phyloP scores from a whole-genome alignment of 2,329 filamentous ascomycete species.

The Chlorencoelia australis region DNA sequence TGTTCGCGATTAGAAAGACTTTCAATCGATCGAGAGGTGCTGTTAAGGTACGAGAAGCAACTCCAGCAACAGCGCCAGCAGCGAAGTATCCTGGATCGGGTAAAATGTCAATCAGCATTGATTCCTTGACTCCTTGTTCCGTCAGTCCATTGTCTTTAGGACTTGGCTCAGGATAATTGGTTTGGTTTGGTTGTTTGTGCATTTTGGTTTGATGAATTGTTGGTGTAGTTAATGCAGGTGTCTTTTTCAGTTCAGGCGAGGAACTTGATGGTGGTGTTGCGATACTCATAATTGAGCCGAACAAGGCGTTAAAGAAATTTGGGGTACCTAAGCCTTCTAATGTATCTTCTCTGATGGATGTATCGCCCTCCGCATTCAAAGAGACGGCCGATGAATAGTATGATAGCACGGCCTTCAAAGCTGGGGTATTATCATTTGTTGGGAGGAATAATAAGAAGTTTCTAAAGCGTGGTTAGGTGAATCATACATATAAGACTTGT shows the following conservation, averaged over 20 bases:
- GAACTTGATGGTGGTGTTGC: slow-evolving; percentile 33
- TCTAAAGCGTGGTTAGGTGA: slow-evolving; percentile 34
- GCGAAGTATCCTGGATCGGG: slow-evolving; percentile 91
- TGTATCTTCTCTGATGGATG: slow-evolving; percentile 80
- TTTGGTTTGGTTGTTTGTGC: slow-evolving; percentile 11
- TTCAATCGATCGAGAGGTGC: slow-evolving; percentile 94
- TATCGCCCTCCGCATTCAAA: slow-evolving; percentile 89
- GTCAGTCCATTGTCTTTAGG: slow-evolving; percentile 5
- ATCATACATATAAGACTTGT: too few species aligned
- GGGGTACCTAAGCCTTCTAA: slow-evolving; percentile 90
- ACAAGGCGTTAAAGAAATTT: slow-evolving; percentile 62
- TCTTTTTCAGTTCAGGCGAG: slow-evolving; percentile 6
- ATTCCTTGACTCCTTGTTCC: slow-evolving; percentile 12
- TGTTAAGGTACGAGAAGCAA: slow-evolving; percentile 88
- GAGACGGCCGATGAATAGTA: slow-evolving; percentile 87
- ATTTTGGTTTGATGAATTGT: slow-evolving; percentile 5
- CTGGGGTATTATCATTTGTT: slow-evolving; percentile 50
- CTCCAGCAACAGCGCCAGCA: slow-evolving; percentile 88
- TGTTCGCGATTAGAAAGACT: slow-evolving; percentile 94
- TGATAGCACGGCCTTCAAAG: slow-evolving; percentile 72
- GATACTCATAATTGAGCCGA: slow-evolving; percentile 65
- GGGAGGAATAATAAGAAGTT: slow-evolving; percentile 91
- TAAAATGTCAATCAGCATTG: slow-evolving; percentile 33
- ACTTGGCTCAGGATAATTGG: slow-evolving; percentile 2
- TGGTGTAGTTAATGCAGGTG: slow-evolving; percentile 4